phyloP scores from a whole-genome alignment of 2,329 filamentous ascomycete genomes.

The Diaporthe aspalathi region DNA sequence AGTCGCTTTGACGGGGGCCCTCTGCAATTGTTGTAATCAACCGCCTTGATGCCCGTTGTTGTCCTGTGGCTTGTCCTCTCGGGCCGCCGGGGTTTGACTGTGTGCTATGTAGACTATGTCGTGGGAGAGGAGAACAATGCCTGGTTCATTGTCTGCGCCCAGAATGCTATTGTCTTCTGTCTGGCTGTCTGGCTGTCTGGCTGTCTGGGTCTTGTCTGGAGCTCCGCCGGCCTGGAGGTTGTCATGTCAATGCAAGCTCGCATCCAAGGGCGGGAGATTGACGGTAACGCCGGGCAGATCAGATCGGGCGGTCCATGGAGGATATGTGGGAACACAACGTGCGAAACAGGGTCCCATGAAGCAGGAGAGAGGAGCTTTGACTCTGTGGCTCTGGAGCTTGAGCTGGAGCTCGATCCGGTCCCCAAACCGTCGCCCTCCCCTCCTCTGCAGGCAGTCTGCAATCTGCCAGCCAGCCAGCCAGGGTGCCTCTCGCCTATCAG shows the following conservation, averaged over 20 bases:
- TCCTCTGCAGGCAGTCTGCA: conserved; percentile 20
- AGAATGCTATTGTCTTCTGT: conserved; percentile 2
- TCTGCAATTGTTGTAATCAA: conserved; percentile 15
- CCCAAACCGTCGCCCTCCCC: too few relatives aligned
- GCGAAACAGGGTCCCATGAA: conserved; percentile 12
- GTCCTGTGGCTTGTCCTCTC: background rate
- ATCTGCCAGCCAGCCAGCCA: conserved; percentile 8
- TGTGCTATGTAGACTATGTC: conserved; percentile 3
- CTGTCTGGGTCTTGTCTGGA: background rate
- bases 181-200: background rate
- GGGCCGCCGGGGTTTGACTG: background rate
- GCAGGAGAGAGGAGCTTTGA: conserved; percentile 29
- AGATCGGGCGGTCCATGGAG: conserved; percentile 12
- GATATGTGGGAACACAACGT: conserved; percentile 19
- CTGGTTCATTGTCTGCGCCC: conserved; percentile 21
- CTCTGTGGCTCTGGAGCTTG: conserved; percentile 5
- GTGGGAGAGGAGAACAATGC: conserved; percentile 5
- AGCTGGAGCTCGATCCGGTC: conserved; percentile 21
- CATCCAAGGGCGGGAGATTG: conserved; percentile 29
- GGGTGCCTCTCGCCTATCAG: conserved; percentile 25
- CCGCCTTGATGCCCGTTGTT: conserved; percentile 10
- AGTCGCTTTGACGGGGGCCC: conserved; percentile 18
- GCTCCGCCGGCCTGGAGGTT: conserved; percentile 8
- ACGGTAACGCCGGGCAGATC: conserved; percentile 21
- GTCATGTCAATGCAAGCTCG: conserved; percentile 9